phyloP scores from a whole-genome alignment of 1,284 basidiomycete species.

The Irpex sp. region DNA sequence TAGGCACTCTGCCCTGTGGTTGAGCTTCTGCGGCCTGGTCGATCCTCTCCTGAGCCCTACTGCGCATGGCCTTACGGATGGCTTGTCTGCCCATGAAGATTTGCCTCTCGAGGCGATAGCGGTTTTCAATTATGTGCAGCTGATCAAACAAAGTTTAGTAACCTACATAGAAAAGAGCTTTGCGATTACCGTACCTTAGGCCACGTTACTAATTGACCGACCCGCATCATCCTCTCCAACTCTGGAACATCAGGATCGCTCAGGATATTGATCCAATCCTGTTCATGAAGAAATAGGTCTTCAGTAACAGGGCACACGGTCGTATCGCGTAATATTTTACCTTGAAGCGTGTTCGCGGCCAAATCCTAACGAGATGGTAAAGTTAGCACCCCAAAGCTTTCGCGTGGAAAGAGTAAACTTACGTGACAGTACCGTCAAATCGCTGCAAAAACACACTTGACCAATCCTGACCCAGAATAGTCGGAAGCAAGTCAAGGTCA shows the following conservation, averaged over 20 bases:
- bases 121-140: constrained; percentile 90
- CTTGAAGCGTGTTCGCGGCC: constrained; percentile 75
- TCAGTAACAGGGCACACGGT: no score
- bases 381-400: constrained; percentile 1
- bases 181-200: constrained; percentile 62
- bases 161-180: background rate
- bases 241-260: constrained; percentile 81
- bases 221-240: constrained; percentile 77
- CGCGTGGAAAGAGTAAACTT: constrained; percentile 25
- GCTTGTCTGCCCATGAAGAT: constrained; percentile 77
- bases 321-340: constrained; percentile 33
- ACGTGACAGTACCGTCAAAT: constrained; percentile 82
- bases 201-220: constrained; percentile 92
- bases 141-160: constrained; percentile 22
- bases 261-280: constrained; percentile 84
- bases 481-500: constrained; percentile 86
- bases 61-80: constrained; percentile 49
- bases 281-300: background rate
- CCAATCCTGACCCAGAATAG: constrained; percentile 90
- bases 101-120: constrained; percentile 74
- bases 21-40: constrained; percentile 15
- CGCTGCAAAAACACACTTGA: constrained; percentile 89
- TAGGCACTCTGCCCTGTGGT: constrained; percentile 20
- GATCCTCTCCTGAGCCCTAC: constrained; percentile 21
- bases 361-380: constrained; percentile 57